Base-by-base conservation (phyloP, 495 filamentous ascomycete genomes). In the Penicillium psychrofluorescens region DNA sequence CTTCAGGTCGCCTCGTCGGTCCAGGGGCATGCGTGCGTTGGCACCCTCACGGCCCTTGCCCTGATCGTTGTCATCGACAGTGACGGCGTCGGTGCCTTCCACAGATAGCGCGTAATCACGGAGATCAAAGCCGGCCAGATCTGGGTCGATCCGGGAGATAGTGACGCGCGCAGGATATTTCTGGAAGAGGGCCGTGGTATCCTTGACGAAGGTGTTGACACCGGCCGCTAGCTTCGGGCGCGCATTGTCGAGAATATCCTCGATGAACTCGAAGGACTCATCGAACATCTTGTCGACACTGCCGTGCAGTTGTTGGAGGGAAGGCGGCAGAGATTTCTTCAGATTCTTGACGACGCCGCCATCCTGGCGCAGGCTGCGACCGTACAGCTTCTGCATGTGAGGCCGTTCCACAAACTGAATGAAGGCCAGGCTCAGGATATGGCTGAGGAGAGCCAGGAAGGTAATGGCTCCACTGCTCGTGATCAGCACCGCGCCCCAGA, bases 321-420 rank as follows among this genome's bases (percentile, higher is more conserved):
- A 84, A n/a, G 83, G 80, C 4, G 92, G 92, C n/a, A 98, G 68
- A 4, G 88, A 86, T 44, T 85, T 81, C 58, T 86, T 86, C 50
- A 98, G 73, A 58, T 86, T 96, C 64, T 87, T 90, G 33, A 89
- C 88, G 22, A 98, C 72, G 51, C 92, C 94, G 9, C 91, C 90
- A 64, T 95, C 87, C 50, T 82, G 72, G 50, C 94, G 84, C 22
- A 98, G 69, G 55, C 79, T 83, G 44, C 78, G 74, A 34, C 92
- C 92, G 55, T 98, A 98, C 16, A 96, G 75, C 68, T 95, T 97
- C 65, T 95, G 89, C 92, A 98, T 98, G 64, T 98, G 92, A 22
- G 92, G 92, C 35, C 90, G 83, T 61, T 98, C 92, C 4, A 98
- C 86, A 43, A 91, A 83, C 48, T 95, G 86, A 45, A 97, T 88